phyloP scores from a whole-genome alignment of 768 basidiomycete species.

The Naganishia vaughanmartiniae region DNA sequence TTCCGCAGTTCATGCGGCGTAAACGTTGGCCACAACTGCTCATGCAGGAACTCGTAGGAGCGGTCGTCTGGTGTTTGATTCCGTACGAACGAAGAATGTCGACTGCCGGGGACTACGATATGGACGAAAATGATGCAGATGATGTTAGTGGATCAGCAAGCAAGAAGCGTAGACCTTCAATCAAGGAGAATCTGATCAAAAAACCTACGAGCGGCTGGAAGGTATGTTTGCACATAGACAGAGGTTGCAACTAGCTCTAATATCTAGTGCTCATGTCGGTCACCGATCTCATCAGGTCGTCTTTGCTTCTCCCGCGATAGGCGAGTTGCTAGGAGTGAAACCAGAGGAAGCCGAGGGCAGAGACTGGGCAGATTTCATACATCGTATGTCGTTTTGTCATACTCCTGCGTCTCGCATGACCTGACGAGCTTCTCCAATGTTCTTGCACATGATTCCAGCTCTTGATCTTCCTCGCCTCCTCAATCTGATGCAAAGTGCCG shows the following conservation, averaged over 20 bases:
- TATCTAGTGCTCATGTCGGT: too few relatives aligned
- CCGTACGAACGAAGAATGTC: constrained; percentile 33
- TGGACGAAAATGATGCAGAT: neutral
- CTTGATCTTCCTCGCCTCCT: constrained; percentile 31
- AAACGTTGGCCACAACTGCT: constrained; percentile 51
- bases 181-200: constrained; percentile 10
- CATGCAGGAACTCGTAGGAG: constrained; percentile 46
- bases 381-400: constrained; percentile 34
- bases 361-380: constrained; percentile 48
- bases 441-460: constrained; percentile 15
- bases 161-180: constrained; percentile 17
- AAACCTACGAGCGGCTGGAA: constrained; percentile 35
- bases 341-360: constrained; percentile 42
- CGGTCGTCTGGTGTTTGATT: constrained; percentile 49
- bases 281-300: constrained; percentile 30
- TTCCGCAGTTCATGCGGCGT: constrained; percentile 46
- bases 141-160: constrained; percentile 7
- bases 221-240: constrained; percentile 23
- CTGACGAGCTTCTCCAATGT: neutral
- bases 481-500: constrained; percentile 18
- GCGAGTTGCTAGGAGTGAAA: constrained; percentile 47
- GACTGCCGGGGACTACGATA: constrained; percentile 15
- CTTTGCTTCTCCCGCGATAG: constrained; percentile 43
- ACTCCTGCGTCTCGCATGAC: neutral
- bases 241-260: too few relatives aligned